Percentiles rank a stretch among this genome's conserved stretches.
Evolutionary conservation across 371 early-diverging fungal genomes (phyloP).

Genomic region (Saksenaea oblongispora): DNA sequence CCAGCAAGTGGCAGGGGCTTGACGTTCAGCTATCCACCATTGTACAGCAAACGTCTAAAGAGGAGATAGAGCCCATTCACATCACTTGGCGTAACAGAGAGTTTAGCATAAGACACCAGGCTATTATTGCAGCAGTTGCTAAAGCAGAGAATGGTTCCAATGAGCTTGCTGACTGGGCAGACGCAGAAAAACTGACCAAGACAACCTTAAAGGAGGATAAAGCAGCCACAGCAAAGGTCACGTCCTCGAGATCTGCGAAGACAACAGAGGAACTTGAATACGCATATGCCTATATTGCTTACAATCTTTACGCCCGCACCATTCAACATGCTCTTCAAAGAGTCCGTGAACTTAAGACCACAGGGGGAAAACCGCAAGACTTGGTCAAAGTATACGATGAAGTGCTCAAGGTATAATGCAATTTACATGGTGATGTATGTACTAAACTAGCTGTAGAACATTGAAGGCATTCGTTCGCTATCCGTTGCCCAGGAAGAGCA

Average conservation of each 20-base stretch:
- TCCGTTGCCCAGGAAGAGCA: constrained; percentile 53
- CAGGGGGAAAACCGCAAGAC: constrained; percentile 58
- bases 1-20: constrained; percentile 41
- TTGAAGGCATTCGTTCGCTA: constrained; percentile 57
- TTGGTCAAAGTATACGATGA: constrained; percentile 68
- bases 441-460: constrained; percentile 33
- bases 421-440: neutral
- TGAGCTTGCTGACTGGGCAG: constrained; percentile 56
- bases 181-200: constrained; percentile 63
- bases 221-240: constrained; percentile 67
- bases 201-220: constrained; percentile 66
- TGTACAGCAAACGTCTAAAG: neutral
- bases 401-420: constrained; percentile 58
- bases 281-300: constrained; percentile 60
- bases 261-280: constrained; percentile 59
- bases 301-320: constrained; percentile 46
- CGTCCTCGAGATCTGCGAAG: constrained; percentile 71
- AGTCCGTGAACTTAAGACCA: constrained; percentile 36
- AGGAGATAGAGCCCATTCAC: constrained; percentile 5
- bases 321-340: constrained; percentile 61
- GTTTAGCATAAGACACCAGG: constrained; percentile 42
- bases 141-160: constrained; percentile 40
- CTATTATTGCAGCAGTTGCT: constrained; percentile 37
- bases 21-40: constrained; percentile 41
- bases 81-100: constrained; percentile 49